These are phyloP conservation scores for Epithele typhae DNA, from an alignment of 768 basidiomycete species.

Conservation along the genomic window DNA sequence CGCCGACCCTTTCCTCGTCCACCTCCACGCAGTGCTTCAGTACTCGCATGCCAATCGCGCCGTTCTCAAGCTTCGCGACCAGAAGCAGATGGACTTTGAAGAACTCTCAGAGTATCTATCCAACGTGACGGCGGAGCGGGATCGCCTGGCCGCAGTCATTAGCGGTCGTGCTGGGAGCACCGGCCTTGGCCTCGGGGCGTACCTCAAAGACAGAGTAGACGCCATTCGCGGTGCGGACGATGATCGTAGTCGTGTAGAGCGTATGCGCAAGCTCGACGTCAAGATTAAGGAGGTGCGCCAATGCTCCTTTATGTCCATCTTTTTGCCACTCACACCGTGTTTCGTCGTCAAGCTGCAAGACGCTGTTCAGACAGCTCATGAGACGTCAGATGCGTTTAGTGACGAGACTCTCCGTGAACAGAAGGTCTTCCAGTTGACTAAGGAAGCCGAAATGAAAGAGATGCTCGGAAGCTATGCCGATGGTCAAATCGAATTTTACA, in stretches of 20 bases:
- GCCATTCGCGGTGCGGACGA: constrained; percentile 90
- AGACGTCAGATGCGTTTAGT: constrained; percentile 95
- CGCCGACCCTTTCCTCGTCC: constrained; percentile 85
- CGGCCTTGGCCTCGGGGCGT: constrained; percentile 81
- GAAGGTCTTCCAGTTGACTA: constrained; percentile 81
- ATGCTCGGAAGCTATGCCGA: constrained; percentile 86
- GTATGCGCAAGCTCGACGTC: constrained; percentile 85
- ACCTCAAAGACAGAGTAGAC: constrained; percentile 90
- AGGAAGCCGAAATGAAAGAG: constrained; percentile 96
- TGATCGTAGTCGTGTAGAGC: constrained; percentile 87
- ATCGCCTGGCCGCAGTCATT: constrained; percentile 85
- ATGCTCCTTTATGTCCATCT: not conserved
- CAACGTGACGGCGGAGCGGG: constrained; percentile 89
- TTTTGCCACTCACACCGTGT: too few relatives aligned
- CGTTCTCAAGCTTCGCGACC: constrained; percentile 94
- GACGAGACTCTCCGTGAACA: constrained; percentile 94
- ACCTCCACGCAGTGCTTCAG: constrained; percentile 88
- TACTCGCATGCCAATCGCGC: constrained; percentile 91
- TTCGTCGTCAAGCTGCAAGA: constrained; percentile 74
- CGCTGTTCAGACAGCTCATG: constrained; percentile 90
- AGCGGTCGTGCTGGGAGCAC: constrained; percentile 84
- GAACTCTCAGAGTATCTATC: constrained; percentile 94
- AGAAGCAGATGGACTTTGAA: constrained; percentile 98
- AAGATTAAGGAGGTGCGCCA: constrained; percentile 88
- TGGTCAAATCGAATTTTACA: constrained; percentile 94